Percentiles rank a stretch among this genome's conserved stretches.
These are phyloP conservation scores for Macrotyloma uniflorum DNA, from an alignment of 306 rosid genomes.

Conservation along the genomic window DNA sequence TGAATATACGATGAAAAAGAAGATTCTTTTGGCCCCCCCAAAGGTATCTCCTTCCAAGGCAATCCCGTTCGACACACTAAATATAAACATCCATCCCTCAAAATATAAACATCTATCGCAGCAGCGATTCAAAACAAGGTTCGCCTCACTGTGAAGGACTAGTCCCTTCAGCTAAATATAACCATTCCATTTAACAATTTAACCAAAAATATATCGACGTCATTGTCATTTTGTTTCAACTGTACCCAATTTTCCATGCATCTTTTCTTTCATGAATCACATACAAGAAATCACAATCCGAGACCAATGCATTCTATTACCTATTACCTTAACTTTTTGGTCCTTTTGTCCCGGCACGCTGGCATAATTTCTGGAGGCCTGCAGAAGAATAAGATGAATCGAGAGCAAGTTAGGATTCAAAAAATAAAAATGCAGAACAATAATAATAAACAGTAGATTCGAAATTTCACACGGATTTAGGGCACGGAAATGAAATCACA, in stretches of 20 bases:
- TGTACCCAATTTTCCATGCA: not conserved
- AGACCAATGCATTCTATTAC: constrained; percentile 47
- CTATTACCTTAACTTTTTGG: constrained; percentile 64
- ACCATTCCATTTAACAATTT: not conserved
- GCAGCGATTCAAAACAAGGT: not conserved
- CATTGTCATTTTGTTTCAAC: not conserved
- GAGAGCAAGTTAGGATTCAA: constrained; percentile 13
- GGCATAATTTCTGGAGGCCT: constrained; percentile 70
- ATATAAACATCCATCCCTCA: not conserved
- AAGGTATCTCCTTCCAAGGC: not conserved
- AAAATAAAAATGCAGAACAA: constrained; percentile 8
- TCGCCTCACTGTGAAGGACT: not conserved
- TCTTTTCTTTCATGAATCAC: not conserved
- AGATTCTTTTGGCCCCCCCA: not conserved
- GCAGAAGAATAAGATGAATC: constrained; percentile 47
- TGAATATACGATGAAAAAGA: not conserved
- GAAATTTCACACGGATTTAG: not conserved
- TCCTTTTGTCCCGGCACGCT: constrained; percentile 60
- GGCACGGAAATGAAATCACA: not conserved
- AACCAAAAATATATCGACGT: not conserved
- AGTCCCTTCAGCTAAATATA: not conserved
- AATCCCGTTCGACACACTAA: not conserved
- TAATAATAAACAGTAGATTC: not conserved
- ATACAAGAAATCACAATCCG: constrained; percentile 14
- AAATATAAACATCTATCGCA: not conserved